Conservation (phyloP, 2,329 filamentous ascomycete species). For the Lecanicillium sp. region DNA sequence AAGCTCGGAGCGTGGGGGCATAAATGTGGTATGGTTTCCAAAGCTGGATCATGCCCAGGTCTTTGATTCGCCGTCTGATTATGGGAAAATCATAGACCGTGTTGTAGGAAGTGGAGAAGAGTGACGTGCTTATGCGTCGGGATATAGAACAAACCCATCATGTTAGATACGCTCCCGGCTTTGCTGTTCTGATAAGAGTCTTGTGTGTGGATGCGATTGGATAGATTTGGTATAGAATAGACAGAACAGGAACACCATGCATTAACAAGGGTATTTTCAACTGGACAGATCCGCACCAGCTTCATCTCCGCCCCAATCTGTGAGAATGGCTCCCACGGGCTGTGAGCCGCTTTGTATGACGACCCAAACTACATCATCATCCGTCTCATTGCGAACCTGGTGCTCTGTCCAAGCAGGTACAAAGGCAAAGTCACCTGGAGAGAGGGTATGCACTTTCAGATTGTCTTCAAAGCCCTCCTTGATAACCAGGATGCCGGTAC, state of each 20-base stretch:
- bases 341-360: conserved; percentile 53
- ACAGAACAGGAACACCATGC: not conserved
- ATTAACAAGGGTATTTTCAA: no score
- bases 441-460: conserved; percentile 46
- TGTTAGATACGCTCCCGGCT: no score
- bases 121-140: conserved; percentile 1
- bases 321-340: conserved; percentile 54
- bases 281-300: conserved; percentile 10
- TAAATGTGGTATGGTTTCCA: conserved; percentile 46
- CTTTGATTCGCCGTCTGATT: conserved; percentile 33
- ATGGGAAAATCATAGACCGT: conserved; percentile 20
- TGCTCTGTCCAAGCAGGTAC: conserved; percentile 64
- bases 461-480: conserved; percentile 43
- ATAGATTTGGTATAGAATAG: conserved; percentile 2
- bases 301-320: conserved; percentile 50
- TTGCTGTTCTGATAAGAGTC: no score
- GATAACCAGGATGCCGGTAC: conserved; percentile 52
- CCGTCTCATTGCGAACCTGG: conserved; percentile 58
- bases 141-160: no score
- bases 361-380: conserved; percentile 54
- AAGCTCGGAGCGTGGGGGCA: conserved; percentile 32
- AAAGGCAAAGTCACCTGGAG: conserved; percentile 59
- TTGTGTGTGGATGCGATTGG: no score
- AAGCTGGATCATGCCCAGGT: conserved; percentile 56
- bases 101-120: conserved; percentile 11